phyloP scores from a whole-genome alignment of 805 yeast genomes.

The Cyberlindnera veronae region DNA sequence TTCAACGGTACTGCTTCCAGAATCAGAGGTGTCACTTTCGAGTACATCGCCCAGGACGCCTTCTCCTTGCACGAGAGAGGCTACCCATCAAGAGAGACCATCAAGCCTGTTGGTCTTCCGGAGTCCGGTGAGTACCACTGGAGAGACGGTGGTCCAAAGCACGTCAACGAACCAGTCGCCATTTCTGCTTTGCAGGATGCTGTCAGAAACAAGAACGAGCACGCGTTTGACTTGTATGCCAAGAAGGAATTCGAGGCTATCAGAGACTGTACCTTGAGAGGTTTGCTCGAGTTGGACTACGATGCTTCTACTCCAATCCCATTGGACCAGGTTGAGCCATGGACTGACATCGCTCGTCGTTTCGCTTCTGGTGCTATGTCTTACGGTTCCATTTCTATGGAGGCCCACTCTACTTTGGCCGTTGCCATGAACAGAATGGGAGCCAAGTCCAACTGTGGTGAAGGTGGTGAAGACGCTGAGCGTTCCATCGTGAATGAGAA shows the following conservation, averaged over 20 bases:
- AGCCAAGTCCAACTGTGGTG: slow-evolving; percentile 98
- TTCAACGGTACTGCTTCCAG: slow-evolving; percentile 97
- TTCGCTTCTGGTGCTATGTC: slow-evolving; percentile 99
- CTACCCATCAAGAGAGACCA: slow-evolving; percentile 70
- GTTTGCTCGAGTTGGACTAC: slow-evolving; percentile 86
- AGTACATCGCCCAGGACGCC: slow-evolving; percentile 95
- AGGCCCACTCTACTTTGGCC: slow-evolving; percentile 95
- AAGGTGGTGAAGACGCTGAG: slow-evolving; percentile 98
- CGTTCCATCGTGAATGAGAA: slow-evolving; percentile 74
- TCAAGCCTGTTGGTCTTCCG: slow-evolving; percentile 69
- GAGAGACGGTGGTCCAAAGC: slow-evolving; percentile 98
- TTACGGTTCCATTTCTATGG: slow-evolving; percentile 97
- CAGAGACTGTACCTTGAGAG: slow-evolving; percentile 89
- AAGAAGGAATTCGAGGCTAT: slow-evolving; percentile 90
- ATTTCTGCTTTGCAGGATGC: slow-evolving; percentile 96
- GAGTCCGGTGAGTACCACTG: slow-evolving; percentile 98
- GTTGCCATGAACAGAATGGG: slow-evolving; percentile 98
- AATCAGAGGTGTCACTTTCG: slow-evolving; percentile 93
- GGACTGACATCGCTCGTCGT: slow-evolving; percentile 98
- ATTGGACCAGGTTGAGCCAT: slow-evolving; percentile 96
- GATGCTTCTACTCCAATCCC: slow-evolving; percentile 74
- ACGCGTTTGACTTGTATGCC: slow-evolving; percentile 86
- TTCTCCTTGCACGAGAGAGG: slow-evolving; percentile 92
- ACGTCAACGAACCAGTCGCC: slow-evolving; percentile 91
- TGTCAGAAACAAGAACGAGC: slow-evolving; percentile 94